Base-by-base conservation (phyloP, 2,329 filamentous ascomycete species). In the Exophiala calicioides region DNA sequence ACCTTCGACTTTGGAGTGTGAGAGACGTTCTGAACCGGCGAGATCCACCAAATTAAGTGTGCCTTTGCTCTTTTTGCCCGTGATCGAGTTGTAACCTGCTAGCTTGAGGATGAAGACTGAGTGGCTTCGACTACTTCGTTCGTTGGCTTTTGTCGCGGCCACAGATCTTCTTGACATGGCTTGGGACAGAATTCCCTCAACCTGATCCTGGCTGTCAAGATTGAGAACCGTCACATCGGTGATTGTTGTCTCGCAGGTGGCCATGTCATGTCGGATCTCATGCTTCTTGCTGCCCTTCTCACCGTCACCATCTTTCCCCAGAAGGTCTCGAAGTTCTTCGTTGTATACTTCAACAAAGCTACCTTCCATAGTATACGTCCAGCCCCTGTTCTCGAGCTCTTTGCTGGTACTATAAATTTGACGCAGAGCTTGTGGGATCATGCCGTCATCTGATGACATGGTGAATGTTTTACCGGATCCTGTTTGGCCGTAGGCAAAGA, bases 261-360 rank as follows among this genome's bases (percentile, higher is more conserved):
- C 71, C 31, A 89, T 81, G 61, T 97, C 91, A 58, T 97, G 93
- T 2, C 87, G 82, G 47, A 96, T 91, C 60, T 95, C 88, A 38
- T 91, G 85, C 69, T 88, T 95, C 69, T 86, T 88, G 70, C 85
- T 88, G 53, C 84, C 81, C 69, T 88, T 94, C 69, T 85, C 88
- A 69, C 85, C 88, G 54, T 85, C 81, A 44, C 85, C 83, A 0
- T 85, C 80, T 44, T 78, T 80, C 9, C 84, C 84, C 3, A 98
- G 79, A 10, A 98, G 71, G 65, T 98, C 93, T 64, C 96, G 90
- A 54, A 98, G 78, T 52, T 94, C 93, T 65, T 98, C 93, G 55
- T 98, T 97, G 79, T 98, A 98, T 4, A 98, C 93, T 64, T 98
- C 93, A 10, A 97, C 83, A 62, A 98, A 98, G 45, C 85, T 90